phyloP scores from a whole-genome alignment of 2,329 filamentous ascomycete genomes.

The Volutella citrinella region DNA sequence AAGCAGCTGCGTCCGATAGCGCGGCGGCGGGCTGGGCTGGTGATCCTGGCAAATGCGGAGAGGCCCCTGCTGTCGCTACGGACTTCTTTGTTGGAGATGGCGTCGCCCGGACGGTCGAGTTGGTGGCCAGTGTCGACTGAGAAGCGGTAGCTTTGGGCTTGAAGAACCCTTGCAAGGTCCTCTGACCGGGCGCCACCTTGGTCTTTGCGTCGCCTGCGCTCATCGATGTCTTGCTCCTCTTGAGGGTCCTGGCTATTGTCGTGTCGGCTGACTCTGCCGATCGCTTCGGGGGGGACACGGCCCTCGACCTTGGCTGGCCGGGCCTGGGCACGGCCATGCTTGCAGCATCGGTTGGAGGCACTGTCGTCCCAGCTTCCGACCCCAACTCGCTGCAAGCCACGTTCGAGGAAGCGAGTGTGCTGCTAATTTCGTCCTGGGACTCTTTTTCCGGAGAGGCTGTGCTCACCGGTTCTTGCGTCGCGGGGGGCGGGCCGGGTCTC shows the following conservation, averaged over 20 bases:
- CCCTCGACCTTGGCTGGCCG: conserved; percentile 1
- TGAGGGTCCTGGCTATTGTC: conserved; percentile 12
- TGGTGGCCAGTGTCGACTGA: conserved; percentile 8
- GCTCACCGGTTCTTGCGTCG: conserved; percentile 5
- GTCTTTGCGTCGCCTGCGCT: conserved; percentile 27
- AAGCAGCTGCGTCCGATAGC: conserved; percentile 7
- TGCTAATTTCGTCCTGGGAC: conserved; percentile 1
- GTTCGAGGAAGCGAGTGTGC: neutral
- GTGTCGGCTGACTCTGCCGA: conserved; percentile 9
- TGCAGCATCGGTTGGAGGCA: neutral
- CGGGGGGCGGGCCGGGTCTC: conserved; percentile 12
- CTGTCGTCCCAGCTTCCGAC: neutral
- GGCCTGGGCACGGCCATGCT: too few species aligned
- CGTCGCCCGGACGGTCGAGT: conserved; percentile 7
- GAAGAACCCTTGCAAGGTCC: conserved; percentile 77
- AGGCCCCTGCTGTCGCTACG: too few species aligned
- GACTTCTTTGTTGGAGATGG: conserved; percentile 14
- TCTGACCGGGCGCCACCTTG: conserved; percentile 38
- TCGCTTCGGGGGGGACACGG: conserved; percentile 15
- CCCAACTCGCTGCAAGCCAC: conserved; percentile 1
- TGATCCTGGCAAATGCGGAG: conserved; percentile 6
- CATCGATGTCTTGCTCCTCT: conserved; percentile 24
- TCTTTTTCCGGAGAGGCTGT: conserved; percentile 1
- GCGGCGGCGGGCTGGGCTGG: neutral
- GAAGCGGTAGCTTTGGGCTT: conserved; percentile 42